Conservation (phyloP, 1,284 basidiomycete species). For the Pseudozyma pruni region DNA sequence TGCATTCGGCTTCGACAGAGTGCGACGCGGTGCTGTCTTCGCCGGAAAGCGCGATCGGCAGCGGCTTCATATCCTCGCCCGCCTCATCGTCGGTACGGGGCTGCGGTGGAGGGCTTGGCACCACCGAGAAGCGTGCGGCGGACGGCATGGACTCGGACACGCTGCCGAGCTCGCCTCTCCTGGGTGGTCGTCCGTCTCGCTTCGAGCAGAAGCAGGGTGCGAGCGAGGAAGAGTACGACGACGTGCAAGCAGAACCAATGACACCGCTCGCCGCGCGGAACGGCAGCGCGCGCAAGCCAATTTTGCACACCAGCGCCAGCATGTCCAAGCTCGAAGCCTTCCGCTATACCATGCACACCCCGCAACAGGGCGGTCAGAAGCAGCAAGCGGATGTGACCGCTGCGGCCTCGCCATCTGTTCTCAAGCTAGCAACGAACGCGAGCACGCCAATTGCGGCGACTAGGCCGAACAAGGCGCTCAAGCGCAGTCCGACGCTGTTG, state of each 20-base stretch:
- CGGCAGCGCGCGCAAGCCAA: slow-evolving; percentile 5
- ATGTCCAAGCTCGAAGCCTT: slow-evolving; percentile 46
- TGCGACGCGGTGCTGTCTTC: slow-evolving; percentile 10
- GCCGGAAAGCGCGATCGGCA: slow-evolving; percentile 24
- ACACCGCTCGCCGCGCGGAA: slow-evolving; percentile 17
- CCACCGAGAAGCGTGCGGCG: not conserved
- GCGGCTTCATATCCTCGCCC: slow-evolving; percentile 47
- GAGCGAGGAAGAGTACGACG: slow-evolving; percentile 10
- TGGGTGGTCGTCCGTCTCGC: not conserved
- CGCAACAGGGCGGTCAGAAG: slow-evolving; percentile 3
- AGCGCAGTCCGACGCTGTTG: slow-evolving; percentile 28
- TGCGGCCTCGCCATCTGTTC: slow-evolving; percentile 13
- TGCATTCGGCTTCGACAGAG: slow-evolving; percentile 13
- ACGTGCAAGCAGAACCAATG: slow-evolving; percentile 13
- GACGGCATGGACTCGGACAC: slow-evolving; percentile 11
- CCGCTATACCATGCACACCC: slow-evolving; percentile 13
- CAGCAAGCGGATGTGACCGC: not conserved
- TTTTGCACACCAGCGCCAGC: slow-evolving; percentile 29
- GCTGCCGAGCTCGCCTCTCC: slow-evolving; percentile 22
- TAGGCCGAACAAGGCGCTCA: slow-evolving; percentile 26
- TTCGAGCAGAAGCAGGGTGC: not conserved
- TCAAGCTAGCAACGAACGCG: slow-evolving; percentile 11
- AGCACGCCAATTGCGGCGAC: not conserved
- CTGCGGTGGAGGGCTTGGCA: not conserved
- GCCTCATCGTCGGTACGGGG: slow-evolving; percentile 29